phyloP scores from a whole-genome alignment of 495 filamentous ascomycete genomes.

The Neurospora sp. region DNA sequence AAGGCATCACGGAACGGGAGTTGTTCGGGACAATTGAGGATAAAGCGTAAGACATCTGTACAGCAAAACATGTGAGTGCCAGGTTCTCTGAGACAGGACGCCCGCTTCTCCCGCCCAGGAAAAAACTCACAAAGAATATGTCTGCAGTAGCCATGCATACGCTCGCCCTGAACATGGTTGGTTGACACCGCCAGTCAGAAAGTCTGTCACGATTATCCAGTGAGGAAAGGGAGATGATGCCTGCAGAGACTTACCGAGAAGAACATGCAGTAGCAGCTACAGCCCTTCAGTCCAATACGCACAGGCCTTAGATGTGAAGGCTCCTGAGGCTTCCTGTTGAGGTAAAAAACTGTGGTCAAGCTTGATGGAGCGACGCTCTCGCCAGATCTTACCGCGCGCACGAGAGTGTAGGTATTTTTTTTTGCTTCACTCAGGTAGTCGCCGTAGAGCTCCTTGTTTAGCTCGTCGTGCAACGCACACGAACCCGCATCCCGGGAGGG shows the following conservation, averaged over 20 bases:
- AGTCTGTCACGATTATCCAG: not conserved
- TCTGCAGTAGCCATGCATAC: not conserved
- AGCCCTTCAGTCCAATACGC: not conserved
- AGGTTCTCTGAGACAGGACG: not conserved
- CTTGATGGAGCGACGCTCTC: not conserved
- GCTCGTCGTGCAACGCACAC: not conserved
- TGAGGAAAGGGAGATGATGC: not conserved
- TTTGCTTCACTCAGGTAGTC: not conserved
- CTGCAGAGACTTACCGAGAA: not conserved
- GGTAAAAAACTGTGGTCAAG: not conserved
- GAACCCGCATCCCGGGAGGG: not conserved
- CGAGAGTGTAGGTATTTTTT: not conserved
- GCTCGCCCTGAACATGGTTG: not conserved
- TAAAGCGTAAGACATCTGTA: not conserved
- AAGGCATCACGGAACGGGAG: not conserved
- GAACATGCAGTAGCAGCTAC: not conserved
- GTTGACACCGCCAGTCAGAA: not conserved
- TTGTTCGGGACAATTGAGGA: not conserved
- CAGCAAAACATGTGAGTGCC: not conserved
- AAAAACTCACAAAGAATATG: not conserved
- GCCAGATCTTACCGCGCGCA: not conserved
- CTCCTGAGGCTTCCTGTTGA: not conserved
- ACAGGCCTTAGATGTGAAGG: not conserved
- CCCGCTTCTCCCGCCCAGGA: not conserved
- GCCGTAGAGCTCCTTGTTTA: not conserved